Evolutionary conservation across 305 asterid genomes (phyloP), one percentile per base, ranked within the genome.

Genomic region (Rubia tinctorum): DNA sequence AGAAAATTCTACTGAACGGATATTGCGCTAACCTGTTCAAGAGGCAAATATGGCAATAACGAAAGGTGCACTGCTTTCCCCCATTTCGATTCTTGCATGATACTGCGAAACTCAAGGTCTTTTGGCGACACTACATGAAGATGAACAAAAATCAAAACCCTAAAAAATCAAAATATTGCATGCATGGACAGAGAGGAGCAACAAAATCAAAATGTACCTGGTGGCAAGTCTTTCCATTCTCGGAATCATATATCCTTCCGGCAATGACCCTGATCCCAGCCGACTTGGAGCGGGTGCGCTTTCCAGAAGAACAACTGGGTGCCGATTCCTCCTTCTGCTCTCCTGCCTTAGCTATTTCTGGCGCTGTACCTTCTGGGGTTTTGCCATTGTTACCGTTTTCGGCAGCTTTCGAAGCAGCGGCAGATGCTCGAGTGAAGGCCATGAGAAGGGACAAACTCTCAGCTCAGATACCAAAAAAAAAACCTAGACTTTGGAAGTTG

Each of bases 201-300:
- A 12, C 18, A 71, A 66, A 27, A 27, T 27, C 30, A 27, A 27
- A 17, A 69, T 43, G 15, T 77, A 77, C 81, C 81, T 77, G 81
- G 66, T 77, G 81, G 64, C 81, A 77, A 39, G 49, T 67, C 47
- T 77, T 73, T 60, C 81, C 81, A 73, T 77, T 72, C 58, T 66
- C 70, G 37, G 80, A 77, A 72, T 77, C 77, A 30, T 77, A 72
- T 11, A 77, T 67, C 71, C 59, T 77, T 10, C 73, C 55, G 8
- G 60, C 60, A 7, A 53, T 66, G 58, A 77, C 20, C 12, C 80
- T 75, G 27, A 77, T 55, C 27, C 77, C 81, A 10, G 49, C 77
- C 27, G 73, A 66, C 27, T 55, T 77, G 7, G 22, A 23, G 69
- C 69, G 45, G n/a, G 45, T 44, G 14, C 23, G 5, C 18, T 5